A percentile compares a stretch with the other conserved stretches of the same genome.
Conservation (phyloP, 176 grass and related monocot genomes). For the Avena insularis region DNA sequence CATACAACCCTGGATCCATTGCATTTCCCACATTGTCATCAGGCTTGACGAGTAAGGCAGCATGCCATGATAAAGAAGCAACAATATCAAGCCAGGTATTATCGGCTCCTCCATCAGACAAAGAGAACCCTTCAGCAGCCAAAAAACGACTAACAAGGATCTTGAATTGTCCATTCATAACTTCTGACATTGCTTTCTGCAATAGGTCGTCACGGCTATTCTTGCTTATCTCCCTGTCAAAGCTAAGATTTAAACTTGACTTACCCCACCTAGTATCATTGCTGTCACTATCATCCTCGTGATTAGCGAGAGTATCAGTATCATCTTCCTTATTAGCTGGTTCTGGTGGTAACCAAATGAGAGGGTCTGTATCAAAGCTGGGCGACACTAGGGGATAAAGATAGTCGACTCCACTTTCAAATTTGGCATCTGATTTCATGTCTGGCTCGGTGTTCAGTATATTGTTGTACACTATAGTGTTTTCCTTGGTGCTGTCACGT, state of each 20-base stretch:
- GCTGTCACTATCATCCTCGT: constrained; percentile 53
- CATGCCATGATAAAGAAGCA: constrained; percentile 80
- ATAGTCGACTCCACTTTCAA: constrained; percentile 43
- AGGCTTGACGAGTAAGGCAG: constrained; percentile 81
- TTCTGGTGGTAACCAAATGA: constrained; percentile 79
- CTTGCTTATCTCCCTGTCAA: constrained; percentile 37
- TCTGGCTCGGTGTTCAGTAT: constrained; percentile 22
- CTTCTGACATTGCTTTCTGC: constrained; percentile 84
- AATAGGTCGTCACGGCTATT: constrained; percentile 58
- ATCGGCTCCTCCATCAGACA: constrained; percentile 43
- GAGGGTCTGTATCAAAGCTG: constrained; percentile 63
- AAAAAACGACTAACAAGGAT: constrained; percentile 78
- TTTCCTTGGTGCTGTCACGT: constrained; percentile 32
- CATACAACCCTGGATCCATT: constrained; percentile 94
- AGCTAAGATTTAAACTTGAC: constrained; percentile 55
- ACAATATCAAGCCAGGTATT: constrained; percentile 82
- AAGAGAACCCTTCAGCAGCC: constrained; percentile 70
- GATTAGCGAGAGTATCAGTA: constrained; percentile 46
- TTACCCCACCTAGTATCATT: constrained; percentile 48
- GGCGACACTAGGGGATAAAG: constrained; percentile 48
- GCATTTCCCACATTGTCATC: constrained; percentile 78
- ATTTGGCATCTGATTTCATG: constrained; percentile 28
- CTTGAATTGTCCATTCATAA: constrained; percentile 93
- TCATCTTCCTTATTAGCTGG: constrained; percentile 74
- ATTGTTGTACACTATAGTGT: constrained; percentile 44